Percentiles rank a stretch among this genome's conserved stretches.
phyloP scores from a whole-genome alignment of 1,284 basidiomycete species.

The Chalciporus piperatoides region DNA sequence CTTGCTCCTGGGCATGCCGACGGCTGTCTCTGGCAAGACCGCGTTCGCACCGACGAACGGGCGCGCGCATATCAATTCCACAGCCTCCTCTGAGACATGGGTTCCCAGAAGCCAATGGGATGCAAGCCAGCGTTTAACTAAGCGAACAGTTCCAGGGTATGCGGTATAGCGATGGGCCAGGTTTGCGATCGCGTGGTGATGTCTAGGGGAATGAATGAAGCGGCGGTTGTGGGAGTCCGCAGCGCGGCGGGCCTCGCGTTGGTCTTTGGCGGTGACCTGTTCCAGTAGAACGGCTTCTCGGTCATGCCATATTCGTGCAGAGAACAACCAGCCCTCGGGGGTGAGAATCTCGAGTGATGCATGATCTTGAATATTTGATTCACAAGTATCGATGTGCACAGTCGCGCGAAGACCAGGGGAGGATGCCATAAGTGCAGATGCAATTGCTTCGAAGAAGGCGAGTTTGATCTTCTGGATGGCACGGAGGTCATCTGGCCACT shows the following conservation, averaged over 20 bases:
- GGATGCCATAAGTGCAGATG: conserved; percentile 55
- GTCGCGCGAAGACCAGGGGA: conserved; percentile 51
- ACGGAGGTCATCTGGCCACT: conserved; percentile 93
- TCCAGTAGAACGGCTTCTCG: conserved; percentile 81
- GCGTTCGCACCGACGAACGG: conserved; percentile 45
- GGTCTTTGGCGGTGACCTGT: conserved; percentile 43
- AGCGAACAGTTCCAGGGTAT: conserved; percentile 79
- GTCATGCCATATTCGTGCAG: conserved; percentile 82
- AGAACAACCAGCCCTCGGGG: conserved; percentile 85
- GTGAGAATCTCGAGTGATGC: conserved; percentile 77
- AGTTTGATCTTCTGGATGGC: conserved; percentile 96
- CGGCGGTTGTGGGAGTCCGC: conserved; percentile 58
- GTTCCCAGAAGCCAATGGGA: conserved; percentile 80
- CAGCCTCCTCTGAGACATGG: conserved; percentile 72
- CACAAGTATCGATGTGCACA: conserved; percentile 52
- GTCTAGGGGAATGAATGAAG: conserved; percentile 78
- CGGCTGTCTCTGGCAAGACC: conserved; percentile 17
- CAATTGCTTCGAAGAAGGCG: conserved; percentile 84
- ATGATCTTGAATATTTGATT: conserved; percentile 65
- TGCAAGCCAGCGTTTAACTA: conserved; percentile 92
- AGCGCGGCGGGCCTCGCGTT: conserved; percentile 53
- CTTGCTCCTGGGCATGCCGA: conserved; percentile 57
- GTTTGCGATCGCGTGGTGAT: conserved; percentile 82
- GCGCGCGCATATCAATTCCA: conserved; percentile 81
- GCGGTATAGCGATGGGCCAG: conserved; percentile 79